Conservation (phyloP, 805 yeast species). For the Metschnikowia lunata region DNA sequence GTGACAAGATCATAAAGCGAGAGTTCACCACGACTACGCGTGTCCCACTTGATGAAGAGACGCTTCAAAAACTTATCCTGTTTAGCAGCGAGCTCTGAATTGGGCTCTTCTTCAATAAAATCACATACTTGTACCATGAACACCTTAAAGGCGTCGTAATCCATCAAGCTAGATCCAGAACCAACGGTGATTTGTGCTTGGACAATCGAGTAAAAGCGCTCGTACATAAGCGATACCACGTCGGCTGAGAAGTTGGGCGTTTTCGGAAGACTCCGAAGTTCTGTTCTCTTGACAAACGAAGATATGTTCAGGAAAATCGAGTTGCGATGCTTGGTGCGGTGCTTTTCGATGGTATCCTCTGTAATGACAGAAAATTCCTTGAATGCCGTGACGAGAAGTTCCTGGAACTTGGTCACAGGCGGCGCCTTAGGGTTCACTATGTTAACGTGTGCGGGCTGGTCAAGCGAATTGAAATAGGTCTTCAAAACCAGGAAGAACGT, state of each 20-base stretch:
- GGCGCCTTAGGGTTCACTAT: conserved; percentile 60
- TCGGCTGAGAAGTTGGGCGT: conserved; percentile 54
- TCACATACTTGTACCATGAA: conserved; percentile 79
- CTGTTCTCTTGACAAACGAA: conserved; percentile 86
- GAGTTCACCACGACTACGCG: conserved; percentile 49
- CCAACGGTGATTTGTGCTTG: conserved; percentile 54
- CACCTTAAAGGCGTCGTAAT: conserved; percentile 60
- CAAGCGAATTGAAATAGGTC: conserved; percentile 71
- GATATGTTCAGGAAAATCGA: conserved; percentile 84
- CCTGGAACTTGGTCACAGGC: conserved; percentile 80
- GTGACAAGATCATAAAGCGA: conserved; percentile 63
- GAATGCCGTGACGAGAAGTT: conserved; percentile 84
- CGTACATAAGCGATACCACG: conserved; percentile 71
- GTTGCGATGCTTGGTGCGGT: conserved; percentile 66
- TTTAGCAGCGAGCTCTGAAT: conserved; percentile 24
- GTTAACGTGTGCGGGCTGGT: conserved; percentile 73
- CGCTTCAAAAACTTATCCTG: conserved; percentile 51
- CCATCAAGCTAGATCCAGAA: conserved; percentile 63
- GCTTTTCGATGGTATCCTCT: conserved; percentile 65
- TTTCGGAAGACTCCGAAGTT: conserved; percentile 79
- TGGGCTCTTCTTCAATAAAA: conserved; percentile 49
- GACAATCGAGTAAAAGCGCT: conserved; percentile 73
- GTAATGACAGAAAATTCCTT: conserved; percentile 81
- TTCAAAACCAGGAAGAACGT: conserved; percentile 82
- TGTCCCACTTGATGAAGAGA: conserved; percentile 69